These are phyloP conservation scores for Arthrobotrys sinensis DNA, from an alignment of 2,329 filamentous ascomycete species.

Conservation along the genomic window DNA sequence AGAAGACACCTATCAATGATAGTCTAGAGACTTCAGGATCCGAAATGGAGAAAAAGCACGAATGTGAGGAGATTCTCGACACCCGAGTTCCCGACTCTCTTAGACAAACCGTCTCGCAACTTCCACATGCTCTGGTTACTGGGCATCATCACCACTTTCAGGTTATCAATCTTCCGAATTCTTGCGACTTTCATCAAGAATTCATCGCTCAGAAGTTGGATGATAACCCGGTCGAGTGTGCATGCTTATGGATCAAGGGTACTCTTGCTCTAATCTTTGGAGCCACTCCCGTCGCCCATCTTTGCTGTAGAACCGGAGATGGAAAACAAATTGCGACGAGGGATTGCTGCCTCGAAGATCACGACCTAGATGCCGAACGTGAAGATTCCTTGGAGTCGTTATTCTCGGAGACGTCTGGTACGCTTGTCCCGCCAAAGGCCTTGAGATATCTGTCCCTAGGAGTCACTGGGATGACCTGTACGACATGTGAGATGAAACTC, in stretches of 20 bases:
- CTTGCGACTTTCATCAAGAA: slow-evolving; percentile 41
- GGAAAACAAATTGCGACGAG: slow-evolving; percentile 7
- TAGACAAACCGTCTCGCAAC: slow-evolving; percentile 5
- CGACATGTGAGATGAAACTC: slow-evolving; percentile 79
- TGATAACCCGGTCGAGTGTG: slow-evolving; percentile 4
- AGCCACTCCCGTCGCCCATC: slow-evolving; percentile 26
- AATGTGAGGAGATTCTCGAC: not conserved
- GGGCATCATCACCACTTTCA: slow-evolving; percentile 55
- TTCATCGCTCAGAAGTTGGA: slow-evolving; percentile 5
- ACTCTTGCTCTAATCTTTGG: slow-evolving; percentile 37
- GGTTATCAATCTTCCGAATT: not conserved
- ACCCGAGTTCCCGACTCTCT: slow-evolving; percentile 5
- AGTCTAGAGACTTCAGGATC: not conserved
- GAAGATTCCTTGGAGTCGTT: slow-evolving; percentile 45
- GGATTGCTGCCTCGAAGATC: slow-evolving; percentile 42
- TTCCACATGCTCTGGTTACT: slow-evolving; percentile 34
- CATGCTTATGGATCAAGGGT: slow-evolving; percentile 45
- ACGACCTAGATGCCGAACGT: slow-evolving; percentile 26
- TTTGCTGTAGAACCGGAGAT: slow-evolving; percentile 31
- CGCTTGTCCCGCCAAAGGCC: slow-evolving; percentile 17
- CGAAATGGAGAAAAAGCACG: slow-evolving; percentile 4
- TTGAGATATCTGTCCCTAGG: slow-evolving; percentile 39
- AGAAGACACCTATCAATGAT: slow-evolving; percentile 2
- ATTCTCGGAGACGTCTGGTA: slow-evolving; percentile 17
- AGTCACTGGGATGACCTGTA: slow-evolving; percentile 78